phyloP scores from a whole-genome alignment of 257 asterid genomes.

The Handroanthus guayacan region DNA sequence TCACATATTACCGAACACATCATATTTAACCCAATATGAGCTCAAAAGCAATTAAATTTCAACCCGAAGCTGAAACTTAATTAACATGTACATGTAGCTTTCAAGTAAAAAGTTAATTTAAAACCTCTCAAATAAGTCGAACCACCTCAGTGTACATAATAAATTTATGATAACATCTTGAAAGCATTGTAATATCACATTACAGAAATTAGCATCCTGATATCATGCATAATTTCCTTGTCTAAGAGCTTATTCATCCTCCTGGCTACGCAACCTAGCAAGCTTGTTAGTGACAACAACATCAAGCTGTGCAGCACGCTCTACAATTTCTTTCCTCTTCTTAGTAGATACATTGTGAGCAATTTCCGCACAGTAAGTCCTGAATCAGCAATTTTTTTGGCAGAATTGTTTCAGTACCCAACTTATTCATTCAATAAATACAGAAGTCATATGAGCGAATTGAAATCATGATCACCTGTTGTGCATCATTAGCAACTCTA shows the following conservation, averaged over 20 bases:
- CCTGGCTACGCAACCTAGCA: conserved; percentile 75
- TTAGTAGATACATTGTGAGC: conserved; percentile 69
- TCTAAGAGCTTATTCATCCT: conserved; percentile 58
- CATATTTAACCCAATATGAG: too few species aligned
- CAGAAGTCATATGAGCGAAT: not conserved
- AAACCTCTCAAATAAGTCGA: conserved; percentile 1
- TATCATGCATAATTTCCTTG: not conserved
- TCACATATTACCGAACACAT: not conserved
- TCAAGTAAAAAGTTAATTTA: not conserved
- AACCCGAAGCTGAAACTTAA: not conserved
- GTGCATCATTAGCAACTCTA: conserved; percentile 80
- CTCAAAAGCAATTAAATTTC: not conserved
- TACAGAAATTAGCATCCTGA: not conserved
- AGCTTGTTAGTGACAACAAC: conserved; percentile 75
- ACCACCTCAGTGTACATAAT: not conserved
- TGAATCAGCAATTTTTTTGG: conserved; percentile 14
- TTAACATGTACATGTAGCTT: not conserved
- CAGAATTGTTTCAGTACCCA: not conserved
- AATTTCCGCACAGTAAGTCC: conserved; percentile 73
- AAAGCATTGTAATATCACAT: conserved; percentile 2
- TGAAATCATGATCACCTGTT: conserved; percentile 46
- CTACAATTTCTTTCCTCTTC: conserved; percentile 70
- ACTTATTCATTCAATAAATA: too few species aligned
- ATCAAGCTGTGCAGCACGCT: conserved; percentile 71
- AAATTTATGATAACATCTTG: not conserved